Conservation (phyloP, 257 asterid genomes). For the Hygrophila difformis region DNA sequence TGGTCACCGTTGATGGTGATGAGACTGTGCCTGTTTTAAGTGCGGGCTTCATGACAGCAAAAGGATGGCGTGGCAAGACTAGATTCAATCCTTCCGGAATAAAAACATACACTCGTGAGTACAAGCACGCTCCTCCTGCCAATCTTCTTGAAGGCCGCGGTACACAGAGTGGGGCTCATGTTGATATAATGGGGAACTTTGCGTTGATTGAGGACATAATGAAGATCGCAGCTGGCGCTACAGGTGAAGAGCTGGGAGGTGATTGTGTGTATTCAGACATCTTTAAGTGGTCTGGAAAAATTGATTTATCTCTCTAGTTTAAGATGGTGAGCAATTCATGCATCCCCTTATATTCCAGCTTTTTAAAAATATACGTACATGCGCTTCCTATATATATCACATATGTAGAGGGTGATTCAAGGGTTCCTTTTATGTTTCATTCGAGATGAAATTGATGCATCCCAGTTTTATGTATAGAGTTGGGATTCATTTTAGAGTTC, state of each 20-base stretch:
- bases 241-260: slow-evolving; percentile 70
- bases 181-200: slow-evolving; percentile 87
- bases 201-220: slow-evolving; percentile 65
- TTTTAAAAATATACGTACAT: no score
- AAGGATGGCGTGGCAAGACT: slow-evolving; percentile 88
- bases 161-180: slow-evolving; percentile 87
- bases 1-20: slow-evolving; percentile 56
- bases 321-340: no score
- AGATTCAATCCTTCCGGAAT: slow-evolving; percentile 73
- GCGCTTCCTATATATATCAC: no score
- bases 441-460: no score
- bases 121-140: slow-evolving; percentile 73
- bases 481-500: no score
- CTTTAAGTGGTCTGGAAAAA: slow-evolving; percentile 70
- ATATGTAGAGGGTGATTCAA: no score
- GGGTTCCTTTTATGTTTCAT: no score
- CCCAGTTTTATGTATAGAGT: no score
- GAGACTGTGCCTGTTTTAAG: slow-evolving; percentile 75
- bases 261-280: slow-evolving; percentile 63
- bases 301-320: slow-evolving; percentile 37
- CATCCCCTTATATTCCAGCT: no score
- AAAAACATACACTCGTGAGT: slow-evolving; percentile 54
- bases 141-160: slow-evolving; percentile 79
- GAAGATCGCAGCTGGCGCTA: slow-evolving; percentile 72
- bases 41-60: slow-evolving; percentile 78